Evolutionary conservation across 495 filamentous ascomycete species (phyloP).

Genomic region (Penicillium lividum): DNA sequence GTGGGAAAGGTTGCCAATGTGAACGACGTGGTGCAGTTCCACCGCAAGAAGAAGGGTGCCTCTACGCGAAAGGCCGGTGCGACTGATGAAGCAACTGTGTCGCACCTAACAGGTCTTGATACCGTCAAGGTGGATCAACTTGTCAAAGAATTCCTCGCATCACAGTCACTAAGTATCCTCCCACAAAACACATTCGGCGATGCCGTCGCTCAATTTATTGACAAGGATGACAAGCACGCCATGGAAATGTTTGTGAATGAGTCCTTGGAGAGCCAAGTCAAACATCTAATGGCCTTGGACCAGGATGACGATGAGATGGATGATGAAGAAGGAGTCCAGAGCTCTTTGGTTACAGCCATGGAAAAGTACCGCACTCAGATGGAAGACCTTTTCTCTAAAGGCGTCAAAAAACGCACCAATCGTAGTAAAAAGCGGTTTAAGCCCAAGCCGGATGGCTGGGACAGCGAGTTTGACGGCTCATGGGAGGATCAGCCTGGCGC

Average conservation of each 20-base stretch:
- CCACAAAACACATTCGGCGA: conserved; percentile 90
- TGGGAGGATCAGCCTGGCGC: conserved; percentile 83
- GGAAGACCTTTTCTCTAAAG: conserved; percentile 71
- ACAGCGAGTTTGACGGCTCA: conserved; percentile 77
- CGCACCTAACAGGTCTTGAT: conserved; percentile 62
- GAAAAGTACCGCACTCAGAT: conserved; percentile 66
- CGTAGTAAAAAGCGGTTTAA: conserved; percentile 65
- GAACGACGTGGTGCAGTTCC: conserved; percentile 90
- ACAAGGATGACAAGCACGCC: conserved; percentile 93
- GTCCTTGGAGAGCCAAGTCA: conserved; percentile 72
- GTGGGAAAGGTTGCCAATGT: conserved; percentile 86
- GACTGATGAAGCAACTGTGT: conserved; percentile 60
- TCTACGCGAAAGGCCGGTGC: conserved; percentile 42
- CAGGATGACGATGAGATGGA: conserved; percentile 61
- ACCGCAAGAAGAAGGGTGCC: conserved; percentile 72
- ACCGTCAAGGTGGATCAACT: conserved; percentile 84
- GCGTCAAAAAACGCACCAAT: conserved; percentile 60
- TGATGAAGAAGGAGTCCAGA: conserved; percentile 60
- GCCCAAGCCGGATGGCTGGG: conserved; percentile 78
- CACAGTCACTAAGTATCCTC: conserved; percentile 85
- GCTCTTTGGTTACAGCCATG: conserved; percentile 66
- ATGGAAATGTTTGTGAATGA: conserved; percentile 88
- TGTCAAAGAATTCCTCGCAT: conserved; percentile 78
- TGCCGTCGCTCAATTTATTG: conserved; percentile 89
- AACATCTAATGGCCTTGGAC: conserved; percentile 65